These are phyloP conservation scores for Nothophoma quercina DNA, from an alignment of 2,329 filamentous ascomycete species.

Conservation along the genomic window DNA sequence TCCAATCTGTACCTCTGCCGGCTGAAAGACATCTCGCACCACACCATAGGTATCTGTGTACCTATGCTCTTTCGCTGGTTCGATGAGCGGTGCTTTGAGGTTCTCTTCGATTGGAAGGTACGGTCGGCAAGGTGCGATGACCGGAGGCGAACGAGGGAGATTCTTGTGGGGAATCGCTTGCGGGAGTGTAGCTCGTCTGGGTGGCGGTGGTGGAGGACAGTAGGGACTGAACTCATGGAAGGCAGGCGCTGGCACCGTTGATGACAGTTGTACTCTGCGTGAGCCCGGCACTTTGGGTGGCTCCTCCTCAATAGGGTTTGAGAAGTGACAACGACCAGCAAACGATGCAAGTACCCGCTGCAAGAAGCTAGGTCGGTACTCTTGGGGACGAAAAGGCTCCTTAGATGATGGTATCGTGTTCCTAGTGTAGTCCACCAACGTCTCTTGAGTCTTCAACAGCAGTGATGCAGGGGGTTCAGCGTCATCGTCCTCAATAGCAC, in stretches of 20 bases:
- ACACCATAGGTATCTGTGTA: constrained; percentile 15
- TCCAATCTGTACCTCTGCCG: constrained; percentile 16
- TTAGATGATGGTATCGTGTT: no score
- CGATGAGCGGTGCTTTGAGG: neutral
- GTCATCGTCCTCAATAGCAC: no score
- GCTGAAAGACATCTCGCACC: constrained; percentile 9
- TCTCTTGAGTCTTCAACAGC: no score
- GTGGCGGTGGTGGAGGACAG: neutral
- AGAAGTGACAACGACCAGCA: constrained; percentile 13
- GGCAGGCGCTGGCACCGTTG: no score
- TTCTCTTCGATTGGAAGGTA: neutral
- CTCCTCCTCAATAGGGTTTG: neutral
- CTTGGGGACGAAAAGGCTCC: no score
- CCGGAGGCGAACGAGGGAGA: neutral
- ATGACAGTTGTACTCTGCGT: no score
- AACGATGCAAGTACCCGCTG: neutral
- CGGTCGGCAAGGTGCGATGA: neutral
- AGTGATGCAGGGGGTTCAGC: no score
- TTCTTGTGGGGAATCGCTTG: constrained; percentile 8
- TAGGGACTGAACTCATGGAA: no score
- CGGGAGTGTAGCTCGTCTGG: neutral
- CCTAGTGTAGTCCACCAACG: no score
- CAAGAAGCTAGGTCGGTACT: no score
- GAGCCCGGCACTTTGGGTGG: neutral
- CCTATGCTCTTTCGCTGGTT: constrained; percentile 6